Conservation (phyloP, 2,329 filamentous ascomycete species). For the Colletotrichum lentis region DNA sequence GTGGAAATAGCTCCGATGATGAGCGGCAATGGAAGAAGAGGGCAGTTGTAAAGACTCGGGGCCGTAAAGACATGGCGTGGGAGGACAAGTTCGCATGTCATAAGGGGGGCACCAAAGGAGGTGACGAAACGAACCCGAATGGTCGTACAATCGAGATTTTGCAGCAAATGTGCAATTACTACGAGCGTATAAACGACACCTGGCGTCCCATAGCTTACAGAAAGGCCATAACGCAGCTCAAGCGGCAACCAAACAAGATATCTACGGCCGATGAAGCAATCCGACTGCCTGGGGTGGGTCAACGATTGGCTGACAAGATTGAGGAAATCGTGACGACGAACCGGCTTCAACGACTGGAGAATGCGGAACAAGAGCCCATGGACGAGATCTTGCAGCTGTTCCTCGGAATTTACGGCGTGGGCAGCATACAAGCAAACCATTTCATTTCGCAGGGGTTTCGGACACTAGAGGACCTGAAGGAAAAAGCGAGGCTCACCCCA, state of each 20-base stretch:
- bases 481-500: constrained; percentile 68
- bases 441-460: constrained; percentile 81
- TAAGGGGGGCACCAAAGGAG: constrained; percentile 57
- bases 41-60: constrained; percentile 39
- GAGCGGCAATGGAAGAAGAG: constrained; percentile 42
- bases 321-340: constrained; percentile 86
- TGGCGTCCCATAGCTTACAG: constrained; percentile 82
- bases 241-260: constrained; percentile 70
- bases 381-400: constrained; percentile 74
- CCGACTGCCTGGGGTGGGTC: constrained; percentile 73
- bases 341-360: constrained; percentile 74
- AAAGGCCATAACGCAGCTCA: constrained; percentile 77
- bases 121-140: constrained; percentile 71
- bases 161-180: constrained; percentile 81
- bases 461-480: constrained; percentile 74
- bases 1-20: constrained; percentile 42
- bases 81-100: constrained; percentile 65
- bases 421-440: constrained; percentile 71
- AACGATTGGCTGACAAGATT: constrained; percentile 81
- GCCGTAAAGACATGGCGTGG: constrained; percentile 47
- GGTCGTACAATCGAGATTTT: constrained; percentile 77
- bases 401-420: constrained; percentile 81
- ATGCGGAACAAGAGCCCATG: constrained; percentile 71
- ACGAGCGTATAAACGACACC: constrained; percentile 75
- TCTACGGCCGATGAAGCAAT: constrained; percentile 74